Evolutionary conservation across 2,329 filamentous ascomycete species (phyloP).

Genomic region (Zarea fungicola): DNA sequence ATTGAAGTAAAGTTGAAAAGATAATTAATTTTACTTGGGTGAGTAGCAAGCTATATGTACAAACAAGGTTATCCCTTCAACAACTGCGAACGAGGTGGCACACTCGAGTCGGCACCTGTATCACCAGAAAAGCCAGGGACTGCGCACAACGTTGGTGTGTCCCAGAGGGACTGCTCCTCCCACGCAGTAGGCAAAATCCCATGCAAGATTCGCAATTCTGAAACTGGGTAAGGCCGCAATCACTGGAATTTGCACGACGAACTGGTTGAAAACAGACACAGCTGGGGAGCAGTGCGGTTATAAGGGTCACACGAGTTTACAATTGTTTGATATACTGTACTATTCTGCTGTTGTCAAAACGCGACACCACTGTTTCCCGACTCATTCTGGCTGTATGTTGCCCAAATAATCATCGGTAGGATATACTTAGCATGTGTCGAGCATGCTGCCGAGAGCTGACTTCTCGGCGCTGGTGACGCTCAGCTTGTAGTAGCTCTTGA

Average conservation of each 20-base stretch:
- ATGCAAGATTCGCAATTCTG: neutral
- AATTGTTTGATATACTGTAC: slow-evolving; percentile 12
- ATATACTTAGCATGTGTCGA: slow-evolving; percentile 49
- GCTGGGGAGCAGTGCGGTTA: neutral
- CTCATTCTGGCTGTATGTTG: neutral
- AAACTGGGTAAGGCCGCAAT: slow-evolving; percentile 2
- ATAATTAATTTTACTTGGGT: no score
- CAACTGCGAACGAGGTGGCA: neutral
- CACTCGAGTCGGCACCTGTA: neutral
- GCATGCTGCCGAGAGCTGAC: slow-evolving; percentile 58
- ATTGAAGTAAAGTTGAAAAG: no score
- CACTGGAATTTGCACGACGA: neutral
- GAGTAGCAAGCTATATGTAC: no score
- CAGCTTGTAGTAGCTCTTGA: slow-evolving; percentile 68
- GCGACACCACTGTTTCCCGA: neutral
- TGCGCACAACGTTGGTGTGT: neutral
- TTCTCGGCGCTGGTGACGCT: slow-evolving; percentile 70
- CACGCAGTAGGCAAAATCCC: neutral
- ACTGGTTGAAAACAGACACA: neutral
- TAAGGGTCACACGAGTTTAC: slow-evolving; percentile 6
- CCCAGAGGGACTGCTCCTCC: neutral
- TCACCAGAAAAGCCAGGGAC: slow-evolving; percentile 6
- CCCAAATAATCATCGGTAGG: neutral
- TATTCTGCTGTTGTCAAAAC: neutral
- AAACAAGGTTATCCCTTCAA: neutral